Percentiles rank a stretch among this genome's conserved stretches.
phyloP scores from a whole-genome alignment of 1,139 yeast species.

The Starmera stellimalicola region DNA sequence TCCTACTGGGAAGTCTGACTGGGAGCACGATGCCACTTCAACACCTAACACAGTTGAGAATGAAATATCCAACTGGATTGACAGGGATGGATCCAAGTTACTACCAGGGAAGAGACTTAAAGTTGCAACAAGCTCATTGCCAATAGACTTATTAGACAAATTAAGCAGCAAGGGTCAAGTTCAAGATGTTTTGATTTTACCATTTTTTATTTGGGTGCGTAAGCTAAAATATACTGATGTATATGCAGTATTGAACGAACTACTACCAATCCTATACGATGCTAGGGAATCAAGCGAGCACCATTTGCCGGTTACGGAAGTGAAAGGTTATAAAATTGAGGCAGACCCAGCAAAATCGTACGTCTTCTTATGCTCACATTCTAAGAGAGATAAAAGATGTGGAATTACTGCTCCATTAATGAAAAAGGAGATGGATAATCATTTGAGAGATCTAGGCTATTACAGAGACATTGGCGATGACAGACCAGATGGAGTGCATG shows the following conservation, averaged over 20 bases:
- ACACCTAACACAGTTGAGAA: conserved; percentile 42
- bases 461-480: conserved; percentile 68
- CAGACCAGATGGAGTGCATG: conserved; percentile 65
- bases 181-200: conserved; percentile 60
- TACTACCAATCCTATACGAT: conserved; percentile 32
- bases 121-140: conserved; percentile 44
- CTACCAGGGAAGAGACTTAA: conserved; percentile 30
- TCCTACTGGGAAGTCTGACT: conserved; percentile 77
- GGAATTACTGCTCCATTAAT: conserved; percentile 92
- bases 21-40: conserved; percentile 71
- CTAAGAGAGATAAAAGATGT: conserved; percentile 85
- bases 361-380: conserved; percentile 78
- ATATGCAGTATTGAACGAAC: conserved; percentile 31
- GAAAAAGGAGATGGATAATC: conserved; percentile 68
- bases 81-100: conserved; percentile 15
- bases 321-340: conserved; percentile 21
- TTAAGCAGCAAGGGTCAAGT: conserved; percentile 32
- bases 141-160: conserved; percentile 32
- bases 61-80: conserved; percentile 40
- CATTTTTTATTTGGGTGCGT: conserved; percentile 67
- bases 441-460: conserved; percentile 58
- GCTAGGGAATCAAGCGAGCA: conserved; percentile 14
- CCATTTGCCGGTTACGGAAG: conserved; percentile 8
- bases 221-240: conserved; percentile 40
- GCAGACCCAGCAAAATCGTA: conserved; percentile 41